Conservation (phyloP, 306 rosid genomes). For the Fragaria nilgerrensis region DNA sequence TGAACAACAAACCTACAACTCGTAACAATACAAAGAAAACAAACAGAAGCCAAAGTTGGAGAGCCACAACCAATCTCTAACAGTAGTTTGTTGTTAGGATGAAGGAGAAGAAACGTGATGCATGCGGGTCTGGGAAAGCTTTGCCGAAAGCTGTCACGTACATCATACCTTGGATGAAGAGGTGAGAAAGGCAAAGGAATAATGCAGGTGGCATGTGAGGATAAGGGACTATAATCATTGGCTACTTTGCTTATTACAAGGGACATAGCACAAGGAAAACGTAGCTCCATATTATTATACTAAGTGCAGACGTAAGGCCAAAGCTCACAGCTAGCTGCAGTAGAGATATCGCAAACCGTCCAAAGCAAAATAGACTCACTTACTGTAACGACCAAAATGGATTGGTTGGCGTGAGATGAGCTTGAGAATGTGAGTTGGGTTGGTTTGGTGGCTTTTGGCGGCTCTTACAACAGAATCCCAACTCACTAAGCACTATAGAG, state of each 20-base stretch:
- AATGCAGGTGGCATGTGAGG: constrained; percentile 26
- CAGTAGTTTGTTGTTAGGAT: not conserved
- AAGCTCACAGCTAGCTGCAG: constrained; percentile 14
- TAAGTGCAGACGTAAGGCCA: constrained; percentile 2
- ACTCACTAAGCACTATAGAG: not conserved
- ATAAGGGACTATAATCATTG: constrained; percentile 37
- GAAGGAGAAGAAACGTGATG: not conserved
- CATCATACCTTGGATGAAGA: not conserved
- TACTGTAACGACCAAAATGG: constrained; percentile 9
- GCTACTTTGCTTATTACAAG: constrained; percentile 29
- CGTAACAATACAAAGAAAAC: too few species aligned
- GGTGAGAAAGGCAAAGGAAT: not conserved
- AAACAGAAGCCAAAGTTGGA: too few species aligned
- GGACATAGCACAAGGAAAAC: not conserved
- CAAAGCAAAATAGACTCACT: not conserved
- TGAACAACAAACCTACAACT: too few species aligned
- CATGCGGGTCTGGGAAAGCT: not conserved
- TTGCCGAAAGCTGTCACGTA: not conserved
- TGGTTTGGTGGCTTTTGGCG: constrained; percentile 18
- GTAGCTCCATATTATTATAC: not conserved
- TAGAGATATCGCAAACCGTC: not conserved
- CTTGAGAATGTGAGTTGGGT: constrained; percentile 13
- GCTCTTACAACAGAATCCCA: not conserved
- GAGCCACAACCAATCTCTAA: too few species aligned
- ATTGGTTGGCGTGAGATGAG: constrained; percentile 13